Evolutionary conservation across 2,329 filamentous ascomycete species (phyloP), one percentile per base, ranked within the genome.

Genomic region (Fusarium virguliforme): DNA sequence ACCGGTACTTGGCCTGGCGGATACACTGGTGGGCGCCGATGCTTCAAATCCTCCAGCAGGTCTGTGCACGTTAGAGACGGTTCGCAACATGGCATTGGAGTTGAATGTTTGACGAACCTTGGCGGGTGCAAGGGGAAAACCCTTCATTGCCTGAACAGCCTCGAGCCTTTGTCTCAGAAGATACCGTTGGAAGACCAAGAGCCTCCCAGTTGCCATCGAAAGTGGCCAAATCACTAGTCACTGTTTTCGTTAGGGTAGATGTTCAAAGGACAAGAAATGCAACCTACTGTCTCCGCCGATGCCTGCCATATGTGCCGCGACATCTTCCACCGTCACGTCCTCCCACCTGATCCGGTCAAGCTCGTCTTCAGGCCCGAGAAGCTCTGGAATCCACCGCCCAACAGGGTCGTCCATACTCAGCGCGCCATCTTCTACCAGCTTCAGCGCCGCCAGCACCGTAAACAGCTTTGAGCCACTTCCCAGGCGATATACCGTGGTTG

Each of bases 391-490:
- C 64, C 64, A 66, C 3, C 22, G 30, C 1, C 30, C 41, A 6
- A 66, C 30, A 3, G 61, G 30, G 13, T 66, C 61, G 22, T 30
- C 15, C 64, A 64, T 65, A 12, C 26, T 60, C 3, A 66, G 26
- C 5, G 34, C 13, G 1, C 53, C 46, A 8, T 48, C 18, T 12
- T 66, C 26, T 0, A 30, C 60, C 0, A 66, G 43, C 1, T 35
- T 22, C 0, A 66, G 6, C 4, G 53, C 64, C 0, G 43, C 61
- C 2, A 66, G 4, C 0, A 66, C 43, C 0, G 64, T 54, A 6
- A 60, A 66, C 0, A 66, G 61, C 8, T 66, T 66, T 9, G 61
- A 35, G 7, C 64, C 64, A 3, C 64, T 66, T 34, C 64, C 53
- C n/a, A 66, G 35, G 13, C 61, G 64, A 24, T 66, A 66, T 2